Base-by-base conservation (phyloP, 805 yeast genomes). In the Candida parachauliodes region DNA sequence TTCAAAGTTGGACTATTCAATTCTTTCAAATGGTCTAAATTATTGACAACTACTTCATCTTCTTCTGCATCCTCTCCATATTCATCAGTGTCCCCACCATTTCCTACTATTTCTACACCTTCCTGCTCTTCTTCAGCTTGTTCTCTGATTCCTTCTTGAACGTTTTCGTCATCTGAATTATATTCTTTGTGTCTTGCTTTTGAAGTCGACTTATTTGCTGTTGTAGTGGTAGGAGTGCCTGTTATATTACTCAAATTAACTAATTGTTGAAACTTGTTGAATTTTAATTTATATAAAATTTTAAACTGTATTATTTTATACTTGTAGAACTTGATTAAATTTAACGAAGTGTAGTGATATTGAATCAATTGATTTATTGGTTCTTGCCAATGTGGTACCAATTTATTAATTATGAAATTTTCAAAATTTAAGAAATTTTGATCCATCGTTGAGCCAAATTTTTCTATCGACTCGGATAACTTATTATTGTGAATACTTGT, bases 361-460 rank as follows among this genome's bases (percentile, higher is more conserved):
- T 68, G 70, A 35, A 67, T 62, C 34, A 76, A 46, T 37, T 73
- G 77, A 48, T 70, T 64, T 16, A 75, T 50, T 10, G 78, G 76
- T 49, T 76, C 81, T 44, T 70, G 74, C 60, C 79, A 65, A 25
- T 61, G 59, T 2, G 57, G 74, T 41, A 55, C 51, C 20, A 65
- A 57, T 23, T 65, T 50, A 20, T 66, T 53, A 30, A 62, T 53
- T 3, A 67, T 49, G 39, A 74, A 65, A 11, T 64, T 54, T 48
- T 77, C 81, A 39, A 66, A 63, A 38, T 70, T 74, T 30, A 77
- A 52, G 46, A 74, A 77, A 27, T 64, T 68, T 36, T 68, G 57
- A 50, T 77, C 82, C 12, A 76, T 62, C 9, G 69, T 65, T 34
- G 76, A 72, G 1, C 82, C 82, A 45, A 76, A 72, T 36, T 61